Evolutionary conservation across 116 monocot genomes (phyloP).

Genomic region (Posidonia oceanica): DNA sequence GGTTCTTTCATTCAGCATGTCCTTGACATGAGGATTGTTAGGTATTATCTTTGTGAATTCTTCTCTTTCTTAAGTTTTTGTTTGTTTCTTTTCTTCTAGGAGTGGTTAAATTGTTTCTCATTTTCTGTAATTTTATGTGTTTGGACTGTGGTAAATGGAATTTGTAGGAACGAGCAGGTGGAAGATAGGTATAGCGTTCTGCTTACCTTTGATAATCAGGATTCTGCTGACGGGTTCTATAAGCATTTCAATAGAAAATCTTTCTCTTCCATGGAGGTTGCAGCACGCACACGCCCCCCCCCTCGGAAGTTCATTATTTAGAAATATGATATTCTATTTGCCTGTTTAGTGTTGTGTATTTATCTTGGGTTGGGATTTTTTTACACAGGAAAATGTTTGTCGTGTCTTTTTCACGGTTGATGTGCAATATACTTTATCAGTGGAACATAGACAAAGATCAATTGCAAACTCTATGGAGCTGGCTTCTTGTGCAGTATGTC

Average conservation of each 20-base stretch:
- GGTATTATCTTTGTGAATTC: slow-evolving; percentile 27
- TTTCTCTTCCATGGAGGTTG: slow-evolving; percentile 89
- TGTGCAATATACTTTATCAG: slow-evolving; percentile 74
- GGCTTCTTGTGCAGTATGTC: slow-evolving; percentile 84
- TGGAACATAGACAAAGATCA: slow-evolving; percentile 61
- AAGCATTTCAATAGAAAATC: slow-evolving; percentile 63
- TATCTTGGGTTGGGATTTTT: not conserved
- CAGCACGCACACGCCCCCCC: no score
- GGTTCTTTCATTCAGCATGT: slow-evolving; percentile 71
- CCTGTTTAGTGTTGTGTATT: not conserved
- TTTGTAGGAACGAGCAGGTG: slow-evolving; percentile 57
- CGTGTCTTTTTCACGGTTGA: slow-evolving; percentile 49
- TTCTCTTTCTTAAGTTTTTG: not conserved
- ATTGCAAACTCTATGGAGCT: slow-evolving; percentile 48
- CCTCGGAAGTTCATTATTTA: not conserved
- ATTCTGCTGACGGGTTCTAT: slow-evolving; percentile 63
- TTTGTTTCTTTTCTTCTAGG: not conserved
- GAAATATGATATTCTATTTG: not conserved
- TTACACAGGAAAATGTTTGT: slow-evolving; percentile 59
- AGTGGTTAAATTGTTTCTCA: not conserved
- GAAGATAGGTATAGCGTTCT: slow-evolving; percentile 78
- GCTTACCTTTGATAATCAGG: slow-evolving; percentile 66
- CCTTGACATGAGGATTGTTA: slow-evolving; percentile 82
- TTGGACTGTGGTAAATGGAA: slow-evolving; percentile 5
- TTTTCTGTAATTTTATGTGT: not conserved